phyloP scores from a whole-genome alignment of 345 rosid species.

The Eucalyptus camaldulensis region DNA sequence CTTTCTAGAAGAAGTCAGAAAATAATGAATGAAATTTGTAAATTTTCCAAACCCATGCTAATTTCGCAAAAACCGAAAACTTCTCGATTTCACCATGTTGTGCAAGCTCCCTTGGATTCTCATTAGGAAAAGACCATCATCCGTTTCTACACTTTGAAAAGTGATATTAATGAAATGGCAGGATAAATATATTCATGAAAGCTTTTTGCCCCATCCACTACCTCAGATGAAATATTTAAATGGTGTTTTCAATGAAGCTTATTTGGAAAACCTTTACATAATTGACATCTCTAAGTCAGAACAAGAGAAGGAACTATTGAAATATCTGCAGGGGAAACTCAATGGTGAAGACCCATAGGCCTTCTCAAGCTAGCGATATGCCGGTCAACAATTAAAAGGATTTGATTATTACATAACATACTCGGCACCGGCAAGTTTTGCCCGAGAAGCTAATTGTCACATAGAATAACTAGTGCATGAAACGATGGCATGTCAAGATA shows the following conservation, averaged over 20 bases:
- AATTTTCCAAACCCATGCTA: background rate
- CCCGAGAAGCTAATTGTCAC: background rate
- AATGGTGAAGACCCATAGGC: background rate
- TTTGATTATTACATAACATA: background rate
- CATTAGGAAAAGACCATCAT: background rate
- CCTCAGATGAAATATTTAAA: background rate
- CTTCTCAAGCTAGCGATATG: background rate
- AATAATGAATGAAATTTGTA: background rate
- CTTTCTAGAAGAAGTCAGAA: background rate
- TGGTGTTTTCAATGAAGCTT: background rate
- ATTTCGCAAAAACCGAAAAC: background rate
- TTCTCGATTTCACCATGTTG: background rate
- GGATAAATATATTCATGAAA: background rate
- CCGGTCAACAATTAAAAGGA: background rate
- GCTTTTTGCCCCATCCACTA: background rate
- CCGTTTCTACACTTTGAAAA: background rate
- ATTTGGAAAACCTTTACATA: background rate
- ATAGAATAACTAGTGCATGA: background rate
- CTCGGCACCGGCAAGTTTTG: background rate
- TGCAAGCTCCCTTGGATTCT: background rate
- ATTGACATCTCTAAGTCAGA: background rate
- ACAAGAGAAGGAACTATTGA: background rate
- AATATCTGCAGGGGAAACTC: background rate
- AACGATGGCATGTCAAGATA: background rate
- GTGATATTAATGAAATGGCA: background rate